Conservation (phyloP, 2,329 filamentous ascomycete genomes). For the Arachnopeziza araneosa region DNA sequence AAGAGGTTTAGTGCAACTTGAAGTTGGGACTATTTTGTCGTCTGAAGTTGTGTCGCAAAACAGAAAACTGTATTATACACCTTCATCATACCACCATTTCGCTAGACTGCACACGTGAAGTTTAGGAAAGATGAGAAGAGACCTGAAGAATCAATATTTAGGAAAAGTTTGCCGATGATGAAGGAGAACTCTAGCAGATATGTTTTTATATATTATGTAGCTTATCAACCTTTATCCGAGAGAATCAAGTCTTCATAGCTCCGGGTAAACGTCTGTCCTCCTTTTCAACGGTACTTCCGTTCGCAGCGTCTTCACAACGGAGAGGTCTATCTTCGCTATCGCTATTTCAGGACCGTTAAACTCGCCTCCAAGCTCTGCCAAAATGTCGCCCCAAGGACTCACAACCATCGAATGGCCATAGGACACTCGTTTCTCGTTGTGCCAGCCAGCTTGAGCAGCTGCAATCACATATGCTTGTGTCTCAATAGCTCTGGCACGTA, state of each 20-base stretch:
- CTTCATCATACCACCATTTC: no score
- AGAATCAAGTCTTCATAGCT: slow-evolving; percentile 4
- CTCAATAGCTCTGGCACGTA: slow-evolving; percentile 15
- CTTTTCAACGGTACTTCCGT: slow-evolving; percentile 9
- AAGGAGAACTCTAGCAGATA: no score
- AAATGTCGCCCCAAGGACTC: slow-evolving; percentile 13
- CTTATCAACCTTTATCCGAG: no score
- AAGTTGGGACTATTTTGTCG: no score
- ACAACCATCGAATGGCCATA: slow-evolving; percentile 16
- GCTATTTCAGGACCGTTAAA: slow-evolving; percentile 13
- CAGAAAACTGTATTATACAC: no score
- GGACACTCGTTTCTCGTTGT: slow-evolving; percentile 10
- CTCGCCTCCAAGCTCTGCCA: slow-evolving; percentile 12
- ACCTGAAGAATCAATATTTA: no score
- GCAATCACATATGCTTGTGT: slow-evolving; percentile 14
- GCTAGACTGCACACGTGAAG: no score
- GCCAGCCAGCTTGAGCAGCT: slow-evolving; percentile 13
- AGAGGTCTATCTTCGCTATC: slow-evolving; percentile 9
- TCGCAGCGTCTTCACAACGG: slow-evolving; percentile 11
- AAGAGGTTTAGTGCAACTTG: no score
- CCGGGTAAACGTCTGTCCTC: slow-evolving; percentile 13
- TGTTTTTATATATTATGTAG: no score
- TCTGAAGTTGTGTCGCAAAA: no score
- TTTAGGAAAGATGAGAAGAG: no score
- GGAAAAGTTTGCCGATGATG: no score